Evolutionary conservation across 352 stramenopile species (phyloP), one percentile per base, ranked within the genome.

Genomic region (Globisporangium solare): DNA sequence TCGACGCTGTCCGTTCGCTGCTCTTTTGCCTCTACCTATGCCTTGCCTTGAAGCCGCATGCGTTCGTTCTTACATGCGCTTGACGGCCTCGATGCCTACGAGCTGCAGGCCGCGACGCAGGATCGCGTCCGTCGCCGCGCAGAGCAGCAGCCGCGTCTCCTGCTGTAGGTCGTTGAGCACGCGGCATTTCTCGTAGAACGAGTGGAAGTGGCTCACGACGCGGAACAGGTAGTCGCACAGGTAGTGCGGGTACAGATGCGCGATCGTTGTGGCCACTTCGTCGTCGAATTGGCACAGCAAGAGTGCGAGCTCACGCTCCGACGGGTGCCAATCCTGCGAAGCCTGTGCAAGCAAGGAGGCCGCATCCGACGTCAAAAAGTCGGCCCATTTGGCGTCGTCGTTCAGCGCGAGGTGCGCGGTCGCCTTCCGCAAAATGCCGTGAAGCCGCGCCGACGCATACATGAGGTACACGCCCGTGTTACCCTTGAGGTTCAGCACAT

Each of bases 381-480:
- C 70, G 47, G 27, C 67, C 66, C 53, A 86, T 54, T 60, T 37
- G 24, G 57, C 65, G 17, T 66, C 65, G 17, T 66, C 56, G 48
- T 13, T 32, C 1, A 58, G 63, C 17, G 7, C 57, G n/a, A 61
- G 65, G 10, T 70, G 47, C 18, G 67, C 54, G 2, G 52, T 57
- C 10, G 73, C 74, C 39, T 88, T 87, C 40, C 82, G 78, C 20
- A 89, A 60, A 63, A 94, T 92, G 20, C 79, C 82, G 37, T 87
- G 73, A 27, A 94, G 67, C 32, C 84, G 68, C 8, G 84, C 81
- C 21, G 70, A 88, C 37, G 84, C 84, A 49, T 92, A 94, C 68
- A 94, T 71, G 49, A 93, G 71, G 56, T 92, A 94, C 47, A 91
- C 82, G 20, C 80, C 85, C 14, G 85, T 92, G 68, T 92, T 92